These are phyloP conservation scores for Solanum sitiens DNA, from an alignment of 257 asterid species.

Conservation along the genomic window DNA sequence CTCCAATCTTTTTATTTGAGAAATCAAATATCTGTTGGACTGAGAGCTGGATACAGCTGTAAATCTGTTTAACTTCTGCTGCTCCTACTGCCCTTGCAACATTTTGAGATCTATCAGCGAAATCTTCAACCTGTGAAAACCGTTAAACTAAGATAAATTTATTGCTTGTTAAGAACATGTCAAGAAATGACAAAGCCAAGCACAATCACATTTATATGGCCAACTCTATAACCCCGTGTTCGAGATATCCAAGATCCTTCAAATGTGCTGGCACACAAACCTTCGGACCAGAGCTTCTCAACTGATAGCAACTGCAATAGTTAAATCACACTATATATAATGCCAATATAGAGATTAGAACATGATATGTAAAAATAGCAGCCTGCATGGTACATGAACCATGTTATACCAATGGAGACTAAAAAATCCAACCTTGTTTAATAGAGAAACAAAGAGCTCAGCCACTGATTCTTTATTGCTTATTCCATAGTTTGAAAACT, in stretches of 20 bases:
- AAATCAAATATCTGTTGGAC: constrained; percentile 31
- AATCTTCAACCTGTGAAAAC: constrained; percentile 75
- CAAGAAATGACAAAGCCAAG: not conserved
- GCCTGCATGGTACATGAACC: not conserved
- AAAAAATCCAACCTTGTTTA: constrained; percentile 48
- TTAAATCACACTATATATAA: not conserved
- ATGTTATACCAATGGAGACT: not conserved
- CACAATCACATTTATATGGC: constrained; percentile 49
- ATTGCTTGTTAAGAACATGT: not conserved
- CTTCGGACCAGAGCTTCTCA: constrained; percentile 77
- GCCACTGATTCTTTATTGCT: constrained; percentile 60
- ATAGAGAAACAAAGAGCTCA: constrained; percentile 71
- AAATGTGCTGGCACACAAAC: constrained; percentile 72
- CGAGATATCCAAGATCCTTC: constrained; percentile 67
- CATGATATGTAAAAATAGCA: not conserved
- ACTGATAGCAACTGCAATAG: constrained; percentile 64
- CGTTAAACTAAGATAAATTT: not conserved
- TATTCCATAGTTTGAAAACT: constrained; percentile 54
- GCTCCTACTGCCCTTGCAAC: constrained; percentile 86
- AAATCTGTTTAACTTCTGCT: constrained; percentile 48
- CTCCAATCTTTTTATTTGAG: constrained; percentile 42
- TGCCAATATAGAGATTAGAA: not conserved
- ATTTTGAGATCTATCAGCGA: constrained; percentile 64
- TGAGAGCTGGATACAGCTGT: constrained; percentile 49
- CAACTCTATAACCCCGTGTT: constrained; percentile 71